phyloP scores from a whole-genome alignment of 768 basidiomycete genomes.

The Omphalotus guepiniiformis region DNA sequence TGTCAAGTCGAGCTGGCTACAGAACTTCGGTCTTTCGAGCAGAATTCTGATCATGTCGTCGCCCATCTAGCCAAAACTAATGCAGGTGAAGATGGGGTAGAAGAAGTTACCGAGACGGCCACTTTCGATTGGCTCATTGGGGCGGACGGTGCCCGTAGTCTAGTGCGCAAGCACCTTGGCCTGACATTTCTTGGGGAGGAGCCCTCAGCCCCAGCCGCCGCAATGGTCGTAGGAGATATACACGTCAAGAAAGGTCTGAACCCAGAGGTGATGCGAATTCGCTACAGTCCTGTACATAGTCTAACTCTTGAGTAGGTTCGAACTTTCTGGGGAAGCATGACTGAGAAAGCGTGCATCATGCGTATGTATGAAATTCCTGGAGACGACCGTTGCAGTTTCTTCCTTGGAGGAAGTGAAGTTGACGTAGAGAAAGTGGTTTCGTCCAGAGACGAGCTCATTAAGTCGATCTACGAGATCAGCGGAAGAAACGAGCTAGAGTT shows the following conservation, averaged over 20 bases:
- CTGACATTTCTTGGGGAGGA: constrained; percentile 39
- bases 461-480: constrained; percentile 14
- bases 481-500: constrained; percentile 21
- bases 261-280: constrained; percentile 26
- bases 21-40: constrained; percentile 20
- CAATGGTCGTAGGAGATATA: constrained; percentile 36
- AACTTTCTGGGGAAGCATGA: constrained; percentile 44
- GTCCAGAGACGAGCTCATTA: constrained; percentile 15
- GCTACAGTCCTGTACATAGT: neutral
- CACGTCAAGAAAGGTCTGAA: constrained; percentile 10
- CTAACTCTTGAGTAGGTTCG: constrained; percentile 28
- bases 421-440: constrained; percentile 15
- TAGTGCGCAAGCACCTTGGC: constrained; percentile 38
- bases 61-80: constrained; percentile 18
- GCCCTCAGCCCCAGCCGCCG: constrained; percentile 21
- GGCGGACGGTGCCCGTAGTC: constrained; percentile 39
- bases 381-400: constrained; percentile 24
- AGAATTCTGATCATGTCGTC: constrained; percentile 18
- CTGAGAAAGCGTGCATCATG: constrained; percentile 28
- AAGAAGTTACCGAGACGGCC: constrained; percentile 24
- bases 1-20: constrained; percentile 21
- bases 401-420: constrained; percentile 22
- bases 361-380: constrained; percentile 27
- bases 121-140: constrained; percentile 37
- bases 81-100: constrained; percentile 15